These are phyloP conservation scores for Beauveria scarabaeidicola DNA, from an alignment of 2,329 filamentous ascomycete genomes.

Conservation along the genomic window DNA sequence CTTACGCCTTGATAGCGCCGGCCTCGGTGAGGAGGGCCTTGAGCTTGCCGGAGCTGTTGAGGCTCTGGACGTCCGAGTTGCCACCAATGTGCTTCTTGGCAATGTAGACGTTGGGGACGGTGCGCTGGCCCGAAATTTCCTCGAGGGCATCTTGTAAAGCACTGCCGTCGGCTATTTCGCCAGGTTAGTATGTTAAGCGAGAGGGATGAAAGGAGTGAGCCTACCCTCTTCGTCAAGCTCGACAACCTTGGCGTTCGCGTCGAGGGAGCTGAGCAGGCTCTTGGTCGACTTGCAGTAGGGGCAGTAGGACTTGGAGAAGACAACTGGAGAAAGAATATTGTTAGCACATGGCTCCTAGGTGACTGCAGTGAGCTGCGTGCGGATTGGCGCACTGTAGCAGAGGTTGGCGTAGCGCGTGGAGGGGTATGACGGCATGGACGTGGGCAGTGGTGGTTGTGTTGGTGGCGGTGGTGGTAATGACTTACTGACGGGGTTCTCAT, in stretches of 20 bases:
- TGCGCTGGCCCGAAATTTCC: conserved; percentile 73
- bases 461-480: conserved; percentile 1
- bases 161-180: conserved; percentile 61
- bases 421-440: not conserved
- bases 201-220: conserved; percentile 30
- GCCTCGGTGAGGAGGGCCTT: conserved; percentile 33
- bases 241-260: conserved; percentile 64
- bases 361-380: too few species aligned
- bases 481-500: conserved; percentile 78
- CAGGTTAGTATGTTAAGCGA: conserved; percentile 15
- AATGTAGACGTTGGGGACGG: conserved; percentile 96
- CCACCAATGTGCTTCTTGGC: conserved; percentile 85
- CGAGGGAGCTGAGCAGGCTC: conserved; percentile 57
- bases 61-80: conserved; percentile 71
- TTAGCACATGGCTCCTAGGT: not conserved
- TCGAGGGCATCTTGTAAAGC: conserved; percentile 77
- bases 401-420: not conserved
- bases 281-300: conserved; percentile 83
- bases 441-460: not conserved
- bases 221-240: conserved; percentile 81
- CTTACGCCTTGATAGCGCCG: conserved; percentile 35
- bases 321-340: conserved; percentile 42
- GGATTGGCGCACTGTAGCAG: too few species aligned
- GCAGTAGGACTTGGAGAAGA: conserved; percentile 97
- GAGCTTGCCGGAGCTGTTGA: conserved; percentile 41